Evolutionary conservation across 208 protist genomes (phyloP).

Genomic region (Leishmania martiniquensis): DNA sequence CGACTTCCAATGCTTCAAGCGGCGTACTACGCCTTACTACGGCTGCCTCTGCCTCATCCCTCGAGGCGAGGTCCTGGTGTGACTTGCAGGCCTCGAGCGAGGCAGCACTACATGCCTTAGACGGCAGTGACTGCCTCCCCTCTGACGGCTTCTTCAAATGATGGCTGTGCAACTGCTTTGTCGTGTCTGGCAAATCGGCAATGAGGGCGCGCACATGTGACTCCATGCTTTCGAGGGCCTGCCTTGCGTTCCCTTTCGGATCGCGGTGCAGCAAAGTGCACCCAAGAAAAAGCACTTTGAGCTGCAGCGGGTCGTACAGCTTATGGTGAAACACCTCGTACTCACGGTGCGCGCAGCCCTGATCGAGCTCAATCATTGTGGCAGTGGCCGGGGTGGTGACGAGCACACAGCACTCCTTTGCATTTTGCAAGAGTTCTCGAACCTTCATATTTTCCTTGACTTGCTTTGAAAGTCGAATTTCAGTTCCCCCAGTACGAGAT

Average conservation of each 20-base stretch:
- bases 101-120: conserved; percentile 19
- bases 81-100: conserved; percentile 29
- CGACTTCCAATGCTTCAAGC: conserved; percentile 33
- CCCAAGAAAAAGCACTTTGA: conserved; percentile 76
- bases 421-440: conserved; percentile 51
- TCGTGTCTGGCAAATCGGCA: conserved; percentile 46
- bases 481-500: conserved; percentile 19
- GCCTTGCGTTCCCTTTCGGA: conserved; percentile 26
- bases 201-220: conserved; percentile 61
- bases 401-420: conserved; percentile 77
- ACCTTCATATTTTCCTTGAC: conserved; percentile 64
- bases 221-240: conserved; percentile 55
- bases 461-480: conserved; percentile 45
- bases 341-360: conserved; percentile 32
- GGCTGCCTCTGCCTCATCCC: conserved; percentile 23
- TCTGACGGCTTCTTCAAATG: conserved; percentile 33
- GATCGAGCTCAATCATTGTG: conserved; percentile 40
- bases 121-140: conserved; percentile 5
- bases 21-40: conserved; percentile 20
- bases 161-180: conserved; percentile 43
- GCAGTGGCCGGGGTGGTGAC: conserved; percentile 51
- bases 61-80: conserved; percentile 22
- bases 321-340: conserved; percentile 87
- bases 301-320: conserved; percentile 80
- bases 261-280: conserved; percentile 63